Conservation (phyloP, 2,329 filamentous ascomycete species). For the Curvularia lunata region DNA sequence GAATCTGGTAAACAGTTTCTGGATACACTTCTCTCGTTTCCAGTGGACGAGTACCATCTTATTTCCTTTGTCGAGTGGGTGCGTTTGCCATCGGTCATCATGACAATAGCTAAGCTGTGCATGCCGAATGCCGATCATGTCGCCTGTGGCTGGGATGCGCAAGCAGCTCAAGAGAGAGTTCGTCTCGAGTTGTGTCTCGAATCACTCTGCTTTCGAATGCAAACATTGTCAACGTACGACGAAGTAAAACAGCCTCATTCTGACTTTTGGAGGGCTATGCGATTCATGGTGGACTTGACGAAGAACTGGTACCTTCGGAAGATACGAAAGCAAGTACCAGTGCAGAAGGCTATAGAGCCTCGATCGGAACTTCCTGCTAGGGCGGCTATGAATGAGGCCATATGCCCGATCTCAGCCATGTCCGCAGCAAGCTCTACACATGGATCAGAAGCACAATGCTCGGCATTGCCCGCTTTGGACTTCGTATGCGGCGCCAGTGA, state of each 20-base stretch:
- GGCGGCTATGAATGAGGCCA: constrained; percentile 12
- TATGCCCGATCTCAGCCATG: constrained; percentile 14
- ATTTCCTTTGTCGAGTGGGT: constrained; percentile 46
- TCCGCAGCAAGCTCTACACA: constrained; percentile 10
- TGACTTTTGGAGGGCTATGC: constrained; percentile 44
- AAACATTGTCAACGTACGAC: constrained; percentile 35
- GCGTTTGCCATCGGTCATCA: constrained; percentile 39
- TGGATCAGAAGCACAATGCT: not conserved
- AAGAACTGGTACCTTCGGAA: constrained; percentile 39
- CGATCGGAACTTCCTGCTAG: constrained; percentile 12
- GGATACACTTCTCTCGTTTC: constrained; percentile 71
- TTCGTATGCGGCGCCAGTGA: constrained; percentile 7
- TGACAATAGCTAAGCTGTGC: constrained; percentile 38
- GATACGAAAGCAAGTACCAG: constrained; percentile 18
- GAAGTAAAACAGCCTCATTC: constrained; percentile 30
- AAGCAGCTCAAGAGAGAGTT: constrained; percentile 40
- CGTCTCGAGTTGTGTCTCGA: constrained; percentile 44
- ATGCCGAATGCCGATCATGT: constrained; percentile 34
- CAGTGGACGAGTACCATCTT: constrained; percentile 60
- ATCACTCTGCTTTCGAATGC: constrained; percentile 44
- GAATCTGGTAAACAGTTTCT: constrained; percentile 74
- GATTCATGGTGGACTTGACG: constrained; percentile 39
- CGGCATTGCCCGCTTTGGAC: constrained; percentile 1
- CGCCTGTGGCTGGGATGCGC: constrained; percentile 40
- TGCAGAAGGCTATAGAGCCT: constrained; percentile 5